Base-by-base conservation (phyloP, 2,329 filamentous ascomycete genomes). In the Colletotrichum sp. region DNA sequence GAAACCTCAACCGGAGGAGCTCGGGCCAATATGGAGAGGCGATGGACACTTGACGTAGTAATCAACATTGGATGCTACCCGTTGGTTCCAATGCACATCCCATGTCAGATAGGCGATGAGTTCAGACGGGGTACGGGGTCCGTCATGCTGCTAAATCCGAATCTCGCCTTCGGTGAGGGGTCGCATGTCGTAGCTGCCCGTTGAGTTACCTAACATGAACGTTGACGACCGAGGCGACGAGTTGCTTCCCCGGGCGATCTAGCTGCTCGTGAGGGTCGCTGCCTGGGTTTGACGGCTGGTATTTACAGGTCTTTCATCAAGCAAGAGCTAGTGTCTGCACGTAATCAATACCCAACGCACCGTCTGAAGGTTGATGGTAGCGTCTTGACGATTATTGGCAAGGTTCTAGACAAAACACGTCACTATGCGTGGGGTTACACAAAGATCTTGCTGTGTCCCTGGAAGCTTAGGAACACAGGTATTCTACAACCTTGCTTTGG, bases 401-500 rank as follows among this genome's bases (percentile, higher is more conserved):
- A 34, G 10, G n/a, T 21, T 62, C 59, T 63, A n/a, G 18, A 63
- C 44, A 52, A 21, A 21, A 52, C n/a, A 52, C 10, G 44, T 52
- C 44, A 12, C 44, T 10, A 32, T 13, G 28, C 18, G n/a, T 15
- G 28, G 24, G 24, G 32, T 26, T 26, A 39, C 44, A 68, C 12
- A n/a, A 68, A 57, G 16, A 26, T 32, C 49, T 21, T 52, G 44
- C 44, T 52, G n/a, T 21, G n/a, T 52, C 44, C n/a, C 44, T 52
- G 16, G n/a, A 52, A 52, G 44, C 44, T 52, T 13, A 52, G 44
- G 12, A 10, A 24, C 44, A 52, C 44, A 52, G 44, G 4, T 52
- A 52, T 49, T 28, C 68, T 39, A 79, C 52, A 79, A 44, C 24
- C 67, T 76, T 21, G 76, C 67, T 30, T 71, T 75, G 21, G 68